Percentiles rank a stretch among this genome's conserved stretches.
Evolutionary conservation across 495 filamentous ascomycete species (phyloP).

Genomic region (Trichoderma parareesei): DNA sequence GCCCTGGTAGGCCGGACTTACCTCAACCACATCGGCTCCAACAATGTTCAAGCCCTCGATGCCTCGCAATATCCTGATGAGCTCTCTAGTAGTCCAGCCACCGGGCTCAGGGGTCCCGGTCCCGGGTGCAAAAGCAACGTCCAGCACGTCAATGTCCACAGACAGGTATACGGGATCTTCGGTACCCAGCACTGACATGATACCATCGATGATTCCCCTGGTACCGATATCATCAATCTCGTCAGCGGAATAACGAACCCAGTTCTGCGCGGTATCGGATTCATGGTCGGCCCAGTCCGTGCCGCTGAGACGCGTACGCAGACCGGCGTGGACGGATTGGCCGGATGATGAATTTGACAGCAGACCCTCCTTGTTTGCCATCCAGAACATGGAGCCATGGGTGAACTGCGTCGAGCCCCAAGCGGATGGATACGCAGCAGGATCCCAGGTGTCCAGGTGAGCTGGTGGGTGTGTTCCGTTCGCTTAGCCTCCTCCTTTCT

Average conservation of each 20-base stretch:
- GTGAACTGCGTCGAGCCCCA: conserved; percentile 75
- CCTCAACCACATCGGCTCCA: conserved; percentile 76
- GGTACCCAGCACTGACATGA: conserved; percentile 50
- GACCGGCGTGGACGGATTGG: conserved; percentile 66
- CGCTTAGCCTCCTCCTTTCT: neutral
- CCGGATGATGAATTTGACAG: conserved; percentile 48
- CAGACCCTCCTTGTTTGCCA: conserved; percentile 66
- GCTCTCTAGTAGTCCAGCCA: conserved; percentile 66
- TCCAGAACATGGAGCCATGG: conserved; percentile 81
- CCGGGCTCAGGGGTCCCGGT: conserved; percentile 69
- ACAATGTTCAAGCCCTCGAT: conserved; percentile 64
- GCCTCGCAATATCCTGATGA: conserved; percentile 61
- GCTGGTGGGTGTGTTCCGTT: conserved; percentile 15
- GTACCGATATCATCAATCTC: conserved; percentile 63
- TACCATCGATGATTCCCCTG: conserved; percentile 47
- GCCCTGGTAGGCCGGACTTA: conserved; percentile 79
- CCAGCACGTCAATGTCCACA: conserved; percentile 69
- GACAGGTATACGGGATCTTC: conserved; percentile 62
- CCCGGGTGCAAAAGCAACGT: conserved; percentile 62
- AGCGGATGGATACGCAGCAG: conserved; percentile 63
- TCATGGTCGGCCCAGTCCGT: conserved; percentile 55
- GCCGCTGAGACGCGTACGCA: conserved; percentile 64
- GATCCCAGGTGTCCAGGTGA: conserved; percentile 79
- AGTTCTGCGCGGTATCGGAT: conserved; percentile 55
- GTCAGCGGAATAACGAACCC: conserved; percentile 56